Conservation (phyloP, 805 yeast genomes). For the Ogataea populi-albae region DNA sequence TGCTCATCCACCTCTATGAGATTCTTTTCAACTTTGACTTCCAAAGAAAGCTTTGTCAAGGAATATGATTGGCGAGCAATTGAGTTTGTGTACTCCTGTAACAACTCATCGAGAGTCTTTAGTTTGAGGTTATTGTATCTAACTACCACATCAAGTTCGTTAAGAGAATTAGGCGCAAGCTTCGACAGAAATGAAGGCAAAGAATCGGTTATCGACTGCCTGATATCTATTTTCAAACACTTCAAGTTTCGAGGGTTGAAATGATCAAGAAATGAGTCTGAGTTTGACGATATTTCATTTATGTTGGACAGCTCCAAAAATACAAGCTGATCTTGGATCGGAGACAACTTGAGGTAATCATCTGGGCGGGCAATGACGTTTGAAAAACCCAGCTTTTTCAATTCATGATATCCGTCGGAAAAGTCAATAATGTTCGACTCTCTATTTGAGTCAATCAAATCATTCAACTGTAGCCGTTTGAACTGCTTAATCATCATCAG, state of each 20-base stretch:
- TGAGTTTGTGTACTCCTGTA: constrained; percentile 18
- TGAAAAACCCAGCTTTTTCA: constrained; percentile 12
- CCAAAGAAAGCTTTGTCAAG: constrained; percentile 24
- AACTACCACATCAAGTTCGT: constrained; percentile 23
- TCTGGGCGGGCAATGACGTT: constrained; percentile 9
- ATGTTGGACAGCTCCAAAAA: constrained; percentile 17
- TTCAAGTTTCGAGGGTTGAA: constrained; percentile 10
- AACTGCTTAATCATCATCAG: constrained; percentile 10
- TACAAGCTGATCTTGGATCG: constrained; percentile 8
- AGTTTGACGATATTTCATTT: constrained; percentile 11
- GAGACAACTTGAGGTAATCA: constrained; percentile 6
- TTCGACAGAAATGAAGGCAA: constrained; percentile 16
- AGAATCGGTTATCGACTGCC: constrained; percentile 20
- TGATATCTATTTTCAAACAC: constrained; percentile 21
- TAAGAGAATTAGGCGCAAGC: constrained; percentile 16
- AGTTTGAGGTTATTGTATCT: constrained; percentile 20
- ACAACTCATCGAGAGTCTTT: constrained; percentile 13
- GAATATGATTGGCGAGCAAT: constrained; percentile 16
- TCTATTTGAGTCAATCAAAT: constrained; percentile 10
- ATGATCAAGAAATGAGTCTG: constrained; percentile 14
- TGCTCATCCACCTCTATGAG: constrained; percentile 19
- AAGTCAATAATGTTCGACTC: constrained; percentile 4
- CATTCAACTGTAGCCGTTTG: constrained; percentile 12
- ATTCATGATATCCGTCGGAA: not conserved
- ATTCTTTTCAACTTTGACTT: constrained; percentile 22